A percentile compares a stretch with the other conserved stretches of the same genome.
Evolutionary conservation across 768 basidiomycete genomes (phyloP).

Genomic region (Rhodotorula graminis): DNA sequence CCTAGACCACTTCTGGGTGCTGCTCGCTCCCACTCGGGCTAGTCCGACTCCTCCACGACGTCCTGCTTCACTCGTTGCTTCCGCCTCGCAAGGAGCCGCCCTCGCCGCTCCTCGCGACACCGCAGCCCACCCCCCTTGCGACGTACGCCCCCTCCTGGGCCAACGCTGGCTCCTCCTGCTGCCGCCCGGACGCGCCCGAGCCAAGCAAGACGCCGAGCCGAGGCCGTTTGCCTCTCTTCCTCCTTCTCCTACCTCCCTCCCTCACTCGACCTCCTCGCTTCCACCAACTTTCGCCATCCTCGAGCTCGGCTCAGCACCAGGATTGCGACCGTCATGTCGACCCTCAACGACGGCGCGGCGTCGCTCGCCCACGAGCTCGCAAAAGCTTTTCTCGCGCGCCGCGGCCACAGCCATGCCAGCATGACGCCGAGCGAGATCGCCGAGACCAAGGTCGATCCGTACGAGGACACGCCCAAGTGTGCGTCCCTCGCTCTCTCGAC

Average conservation of each 20-base stretch:
- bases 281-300: background rate
- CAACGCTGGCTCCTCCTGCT: background rate
- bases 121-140: background rate
- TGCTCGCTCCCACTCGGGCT: no score
- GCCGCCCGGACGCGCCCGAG: background rate
- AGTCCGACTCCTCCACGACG: no score
- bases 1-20: no score
- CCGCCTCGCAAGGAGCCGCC: no score
- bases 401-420: background rate
- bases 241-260: background rate
- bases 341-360: background rate
- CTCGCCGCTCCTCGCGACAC: no score
- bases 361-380: background rate
- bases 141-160: background rate
- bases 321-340: background rate
- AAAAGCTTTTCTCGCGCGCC: background rate
- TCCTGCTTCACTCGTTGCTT: no score
- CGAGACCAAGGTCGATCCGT: constrained; percentile 36
- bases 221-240: background rate
- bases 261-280: background rate
- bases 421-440: constrained; percentile 30
- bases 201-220: background rate
- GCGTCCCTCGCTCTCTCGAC: background rate
- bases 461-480: constrained; percentile 32
- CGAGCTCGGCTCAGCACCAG: no score